Percentiles rank a stretch among this genome's conserved stretches.
These are phyloP conservation scores for Pseudonitzschia multiseries DNA, from an alignment of 108 stramenopile species.

Conservation along the genomic window DNA sequence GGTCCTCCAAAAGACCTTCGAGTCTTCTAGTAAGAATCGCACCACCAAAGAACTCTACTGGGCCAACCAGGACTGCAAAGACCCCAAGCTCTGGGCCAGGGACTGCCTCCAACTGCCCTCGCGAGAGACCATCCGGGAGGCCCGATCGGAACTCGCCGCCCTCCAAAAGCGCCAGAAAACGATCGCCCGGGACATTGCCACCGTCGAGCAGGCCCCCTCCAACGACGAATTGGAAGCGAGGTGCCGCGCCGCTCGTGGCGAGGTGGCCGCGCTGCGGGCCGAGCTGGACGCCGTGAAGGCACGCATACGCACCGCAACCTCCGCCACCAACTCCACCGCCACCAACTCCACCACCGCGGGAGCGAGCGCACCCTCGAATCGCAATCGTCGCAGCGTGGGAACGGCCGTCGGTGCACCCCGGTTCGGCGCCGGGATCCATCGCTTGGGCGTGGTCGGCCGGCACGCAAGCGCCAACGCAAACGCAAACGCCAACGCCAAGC, in stretches of 20 bases:
- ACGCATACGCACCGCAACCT: constrained; percentile 27
- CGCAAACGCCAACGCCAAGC: too few species aligned
- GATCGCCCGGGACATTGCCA: constrained; percentile 37
- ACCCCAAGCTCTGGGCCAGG: constrained; percentile 33
- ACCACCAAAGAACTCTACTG: constrained; percentile 55
- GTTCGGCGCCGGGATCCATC: too few species aligned
- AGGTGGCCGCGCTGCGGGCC: constrained; percentile 35
- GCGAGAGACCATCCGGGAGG: constrained; percentile 38
- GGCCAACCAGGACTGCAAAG: constrained; percentile 48
- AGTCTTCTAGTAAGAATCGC: constrained; percentile 30
- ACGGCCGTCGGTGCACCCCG: too few species aligned
- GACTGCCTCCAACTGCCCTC: constrained; percentile 26
- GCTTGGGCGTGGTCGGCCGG: too few species aligned
- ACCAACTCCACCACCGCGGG: too few species aligned
- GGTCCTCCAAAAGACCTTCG: constrained; percentile 71
- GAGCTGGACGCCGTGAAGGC: constrained; percentile 34
- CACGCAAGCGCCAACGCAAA: too few species aligned
- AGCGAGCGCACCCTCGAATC: too few species aligned
- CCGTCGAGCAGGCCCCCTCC: constrained; percentile 45
- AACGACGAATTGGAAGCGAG: constrained; percentile 52
- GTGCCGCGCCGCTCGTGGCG: constrained; percentile 32
- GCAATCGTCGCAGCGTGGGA: background rate
- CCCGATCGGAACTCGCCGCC: constrained; percentile 23
- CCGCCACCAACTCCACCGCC: too few species aligned
- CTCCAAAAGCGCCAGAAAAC: constrained; percentile 29